phyloP scores from a whole-genome alignment of 305 asterid species.

The Fraxinus ornus region DNA sequence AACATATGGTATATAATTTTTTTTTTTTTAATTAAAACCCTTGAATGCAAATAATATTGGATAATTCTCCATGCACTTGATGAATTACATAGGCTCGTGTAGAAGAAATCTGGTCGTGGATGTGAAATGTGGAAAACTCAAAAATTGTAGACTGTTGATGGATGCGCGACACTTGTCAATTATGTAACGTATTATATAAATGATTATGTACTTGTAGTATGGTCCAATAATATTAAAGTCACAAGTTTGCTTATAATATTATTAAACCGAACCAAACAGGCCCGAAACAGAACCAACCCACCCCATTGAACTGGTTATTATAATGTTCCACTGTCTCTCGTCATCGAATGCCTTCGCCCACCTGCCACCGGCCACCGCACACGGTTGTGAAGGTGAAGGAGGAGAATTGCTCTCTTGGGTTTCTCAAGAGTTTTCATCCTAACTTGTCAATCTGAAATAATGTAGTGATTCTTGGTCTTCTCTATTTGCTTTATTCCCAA shows the following conservation, averaged over 20 bases:
- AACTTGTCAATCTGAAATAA: constrained; percentile 22
- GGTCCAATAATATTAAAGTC: too few species aligned
- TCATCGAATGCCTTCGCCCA: not conserved
- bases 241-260: not conserved
- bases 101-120: too few species aligned
- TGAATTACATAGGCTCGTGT: too few species aligned
- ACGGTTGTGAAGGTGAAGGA: not conserved
- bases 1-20: too few species aligned
- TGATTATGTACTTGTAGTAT: too few species aligned
- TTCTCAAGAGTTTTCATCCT: constrained; percentile 30
- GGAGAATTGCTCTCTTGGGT: constrained; percentile 32
- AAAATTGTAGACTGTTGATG: too few species aligned
- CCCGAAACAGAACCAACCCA: not conserved
- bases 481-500: constrained; percentile 28
- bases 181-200: too few species aligned
- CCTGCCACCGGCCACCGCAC: not conserved
- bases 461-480: constrained; percentile 19
- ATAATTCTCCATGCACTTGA: too few species aligned
- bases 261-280: not conserved
- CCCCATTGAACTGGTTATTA: not conserved
- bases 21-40: too few species aligned
- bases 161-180: too few species aligned
- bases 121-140: too few species aligned
- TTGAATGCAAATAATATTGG: too few species aligned
- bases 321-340: not conserved